These are phyloP conservation scores for Lentinula lateritia DNA, from an alignment of 768 basidiomycete species.

Conservation along the genomic window DNA sequence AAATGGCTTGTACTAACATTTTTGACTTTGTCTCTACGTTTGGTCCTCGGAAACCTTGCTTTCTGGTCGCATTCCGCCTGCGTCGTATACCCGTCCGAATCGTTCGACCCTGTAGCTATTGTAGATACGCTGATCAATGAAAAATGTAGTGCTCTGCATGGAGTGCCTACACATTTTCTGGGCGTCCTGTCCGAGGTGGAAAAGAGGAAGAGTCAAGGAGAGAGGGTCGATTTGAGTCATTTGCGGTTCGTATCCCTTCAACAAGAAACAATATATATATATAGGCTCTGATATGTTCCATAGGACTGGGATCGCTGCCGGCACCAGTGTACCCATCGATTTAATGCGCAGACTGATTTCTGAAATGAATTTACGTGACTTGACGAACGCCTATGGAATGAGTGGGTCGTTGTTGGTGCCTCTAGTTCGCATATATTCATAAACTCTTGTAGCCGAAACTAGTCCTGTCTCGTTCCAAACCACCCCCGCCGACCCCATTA, in stretches of 20 bases:
- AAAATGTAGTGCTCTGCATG: conserved; percentile 73
- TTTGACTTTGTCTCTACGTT: conserved; percentile 38
- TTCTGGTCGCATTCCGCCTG: conserved; percentile 71
- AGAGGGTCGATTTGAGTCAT: conserved; percentile 38
- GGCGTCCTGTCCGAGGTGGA: conserved; percentile 68
- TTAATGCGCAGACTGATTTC: conserved; percentile 70
- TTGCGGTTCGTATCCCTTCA: conserved; percentile 42
- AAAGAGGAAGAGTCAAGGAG: conserved; percentile 40
- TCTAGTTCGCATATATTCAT: background rate
- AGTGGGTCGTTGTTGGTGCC: conserved; percentile 44
- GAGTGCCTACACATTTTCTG: conserved; percentile 82
- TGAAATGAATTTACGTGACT: conserved; percentile 59
- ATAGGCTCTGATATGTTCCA: conserved; percentile 16
- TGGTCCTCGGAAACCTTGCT: conserved; percentile 77
- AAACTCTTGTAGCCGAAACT: conserved; percentile 55
- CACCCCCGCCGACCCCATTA: conserved; percentile 57
- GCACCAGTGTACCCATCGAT: conserved; percentile 73
- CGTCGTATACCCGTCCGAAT: conserved; percentile 69
- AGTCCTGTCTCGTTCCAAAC: conserved; percentile 87
- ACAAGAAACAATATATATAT: background rate
- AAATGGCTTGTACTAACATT: conserved; percentile 7
- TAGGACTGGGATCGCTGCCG: conserved; percentile 78
- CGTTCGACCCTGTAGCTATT: conserved; percentile 57
- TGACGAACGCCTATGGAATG: conserved; percentile 85
- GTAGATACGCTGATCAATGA: conserved; percentile 68